Conservation (phyloP, 2,329 filamentous ascomycete species). For the Apiospora kogelbergensis region DNA sequence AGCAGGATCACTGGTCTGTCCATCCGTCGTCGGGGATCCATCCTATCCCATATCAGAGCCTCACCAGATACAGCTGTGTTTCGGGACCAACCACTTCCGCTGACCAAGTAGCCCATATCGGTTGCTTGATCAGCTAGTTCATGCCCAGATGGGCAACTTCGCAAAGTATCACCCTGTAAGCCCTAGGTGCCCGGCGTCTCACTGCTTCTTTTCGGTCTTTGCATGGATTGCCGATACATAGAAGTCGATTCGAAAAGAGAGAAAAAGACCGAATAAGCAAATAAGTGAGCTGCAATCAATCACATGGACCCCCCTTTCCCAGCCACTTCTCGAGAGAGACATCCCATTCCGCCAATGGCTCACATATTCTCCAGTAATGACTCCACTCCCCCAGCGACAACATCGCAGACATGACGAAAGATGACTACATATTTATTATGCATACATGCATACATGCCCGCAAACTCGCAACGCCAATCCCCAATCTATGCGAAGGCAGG, state of each 20-base stretch:
- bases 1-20: no score
- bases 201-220: neutral
- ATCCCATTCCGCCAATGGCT: neutral
- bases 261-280: neutral
- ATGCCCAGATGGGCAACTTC: neutral
- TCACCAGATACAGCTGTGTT: no score
- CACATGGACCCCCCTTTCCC: neutral
- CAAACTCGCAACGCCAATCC: neutral
- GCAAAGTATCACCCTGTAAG: neutral
- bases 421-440: neutral
- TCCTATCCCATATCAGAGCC: no score
- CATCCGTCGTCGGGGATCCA: no score
- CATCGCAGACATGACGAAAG: neutral
- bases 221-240: neutral
- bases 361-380: neutral
- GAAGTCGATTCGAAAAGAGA: neutral
- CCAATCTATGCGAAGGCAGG: neutral
- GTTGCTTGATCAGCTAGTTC: no score
- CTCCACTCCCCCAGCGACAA: neutral
- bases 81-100: no score
- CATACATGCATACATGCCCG: no score
- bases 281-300: neutral
- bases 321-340: neutral
- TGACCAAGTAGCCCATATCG: no score
- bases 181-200: neutral